Evolutionary conservation across 805 yeast genomes (phyloP), one percentile per base, ranked within the genome.

Genomic region (Candida orba): DNA sequence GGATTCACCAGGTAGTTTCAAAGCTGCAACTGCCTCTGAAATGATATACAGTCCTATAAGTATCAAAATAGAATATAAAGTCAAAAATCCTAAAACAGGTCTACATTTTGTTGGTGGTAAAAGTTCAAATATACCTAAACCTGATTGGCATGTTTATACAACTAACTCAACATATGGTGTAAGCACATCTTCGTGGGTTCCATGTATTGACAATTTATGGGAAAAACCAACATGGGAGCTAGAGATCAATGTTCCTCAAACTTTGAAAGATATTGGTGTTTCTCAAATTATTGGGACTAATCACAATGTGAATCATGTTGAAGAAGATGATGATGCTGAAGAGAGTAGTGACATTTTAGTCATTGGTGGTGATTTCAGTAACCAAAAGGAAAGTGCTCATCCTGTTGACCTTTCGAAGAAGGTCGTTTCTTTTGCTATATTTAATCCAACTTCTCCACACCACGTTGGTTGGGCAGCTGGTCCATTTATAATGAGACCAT

Each of bases 391-490:
- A 56, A 66, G 75, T 3, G 84, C 91, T 0, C 96, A 89, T 55
- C 81, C 89, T 0, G 68, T 77, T 6, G 95, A 89, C 59, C 60
- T 75, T 31, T 71, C 83, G 4, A 87, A 87, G 57, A 91, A 89
- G 53, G 71, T 81, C 2, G 88, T 77, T 40, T 71, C 79, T 18
- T 91, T 81, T 70, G 78, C 81, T 14, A 67, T 86, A 8, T 81
- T 81, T 57, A 85, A 81, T 43, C 96, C 98, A 1, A 84, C 88
- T 1, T 82, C 95, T 32, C 87, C 99, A 1, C 97, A 90, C 52
- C 97, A 91, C 62, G 71, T 93, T 18, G 98, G 98, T 0, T 93
- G 95, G 81, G 90, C 95, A 0, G 76, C 89, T 4, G 99, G 98
- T 0, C 82, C 95, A 2, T 93, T 91, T 60, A 80, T 81, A 35